phyloP scores from a whole-genome alignment of 208 protist genomes.

The Crithidia expoeki region DNA sequence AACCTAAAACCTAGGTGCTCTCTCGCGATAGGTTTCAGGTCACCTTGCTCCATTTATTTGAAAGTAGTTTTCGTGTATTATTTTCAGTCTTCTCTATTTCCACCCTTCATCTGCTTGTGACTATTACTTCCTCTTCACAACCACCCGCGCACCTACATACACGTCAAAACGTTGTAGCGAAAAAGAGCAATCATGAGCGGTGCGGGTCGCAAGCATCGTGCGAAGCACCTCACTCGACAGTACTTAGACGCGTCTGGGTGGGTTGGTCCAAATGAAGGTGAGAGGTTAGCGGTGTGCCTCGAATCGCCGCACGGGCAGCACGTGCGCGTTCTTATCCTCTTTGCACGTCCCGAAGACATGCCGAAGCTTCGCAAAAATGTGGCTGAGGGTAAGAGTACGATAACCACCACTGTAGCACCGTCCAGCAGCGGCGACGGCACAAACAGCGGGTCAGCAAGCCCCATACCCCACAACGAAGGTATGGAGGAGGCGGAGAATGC shows the following conservation, averaged over 20 bases:
- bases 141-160: slow-evolving; percentile 5
- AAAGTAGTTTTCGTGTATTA: too few relatives aligned
- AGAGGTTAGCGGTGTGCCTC: slow-evolving; percentile 72
- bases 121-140: background rate
- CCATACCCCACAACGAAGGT: background rate
- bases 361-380: background rate
- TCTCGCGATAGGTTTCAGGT: too few relatives aligned
- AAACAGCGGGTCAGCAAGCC: background rate
- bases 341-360: background rate
- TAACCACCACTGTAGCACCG: background rate
- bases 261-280: slow-evolving; percentile 46
- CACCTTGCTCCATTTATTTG: too few relatives aligned
- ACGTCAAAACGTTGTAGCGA: too few relatives aligned
- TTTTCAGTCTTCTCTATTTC: too few relatives aligned
- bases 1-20: too few relatives aligned
- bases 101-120: too few relatives aligned
- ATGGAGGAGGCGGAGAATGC: background rate
- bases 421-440: background rate
- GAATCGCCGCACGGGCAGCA: slow-evolving; percentile 77
- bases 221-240: slow-evolving; percentile 82
- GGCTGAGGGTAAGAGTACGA: background rate
- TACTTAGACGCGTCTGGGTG: slow-evolving; percentile 69
- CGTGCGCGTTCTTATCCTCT: slow-evolving; percentile 62
- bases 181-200: slow-evolving; percentile 53
- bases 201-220: slow-evolving; percentile 78